Evolutionary conservation across 179 eudicot species (phyloP), one percentile per base, ranked within the genome.

Genomic region (Drosera spatulata): DNA sequence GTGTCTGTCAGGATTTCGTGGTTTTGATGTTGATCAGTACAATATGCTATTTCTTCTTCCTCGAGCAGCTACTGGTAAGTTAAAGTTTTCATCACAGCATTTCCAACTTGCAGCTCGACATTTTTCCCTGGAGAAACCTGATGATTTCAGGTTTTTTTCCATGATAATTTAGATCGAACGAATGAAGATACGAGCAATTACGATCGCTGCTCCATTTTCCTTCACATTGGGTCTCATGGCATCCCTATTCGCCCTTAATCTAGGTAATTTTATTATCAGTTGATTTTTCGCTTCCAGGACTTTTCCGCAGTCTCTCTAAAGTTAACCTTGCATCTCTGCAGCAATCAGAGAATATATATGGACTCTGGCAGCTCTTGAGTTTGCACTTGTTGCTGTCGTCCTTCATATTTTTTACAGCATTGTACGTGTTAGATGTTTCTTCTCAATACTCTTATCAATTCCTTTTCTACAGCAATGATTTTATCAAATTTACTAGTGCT

Each of bases 41-140:
- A 53, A 74, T 91, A 53, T 87, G 96, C 73, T 91, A 91, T 69
- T 91, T 91, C 82, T 88, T 91, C 77, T 91, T 83, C 69, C 80
- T 91, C 44, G 97, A 88, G 85, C 96, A 91, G 79, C 80, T 82
- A 41, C 48, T 82, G 87, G 87, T 82, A 75, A 46, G 61, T 61
- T 22, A 22, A 22, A 22, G 33, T 22, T 22, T 22, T 22, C 33
- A 22, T 22, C 33, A 22, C 33, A 22, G 33, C 33, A 22, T 22
- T 22, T 22, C 33, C 33, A 22, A 22, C 33, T 22, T 22, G 33
- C 33, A 22, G 56, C 33, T 33, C 10, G 2, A 5, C 39, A 12
- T 41, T 43, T 50, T 42, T 43, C 8, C 59, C 13, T 61, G 49
- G 13, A 39, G 14, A 10, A 33, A 37, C 41, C 4, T 37, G 1